phyloP scores from a whole-genome alignment of 345 rosid genomes.

The Camelina sativa region DNA sequence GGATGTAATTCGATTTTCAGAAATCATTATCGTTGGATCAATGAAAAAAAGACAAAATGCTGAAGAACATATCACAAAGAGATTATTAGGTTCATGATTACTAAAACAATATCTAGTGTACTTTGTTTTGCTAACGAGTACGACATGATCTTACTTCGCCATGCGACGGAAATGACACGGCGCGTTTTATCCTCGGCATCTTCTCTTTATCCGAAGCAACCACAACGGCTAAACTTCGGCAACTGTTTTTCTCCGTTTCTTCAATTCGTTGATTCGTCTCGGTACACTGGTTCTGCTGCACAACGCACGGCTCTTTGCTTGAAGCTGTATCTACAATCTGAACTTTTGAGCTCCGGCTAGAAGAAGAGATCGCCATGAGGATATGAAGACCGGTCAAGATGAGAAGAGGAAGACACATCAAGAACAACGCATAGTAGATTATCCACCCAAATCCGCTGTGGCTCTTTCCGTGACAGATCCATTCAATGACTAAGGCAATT shows the following conservation, averaged over 20 bases:
- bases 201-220: slow-evolving; percentile 16
- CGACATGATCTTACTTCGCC: slow-evolving; percentile 35
- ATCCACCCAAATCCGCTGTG: slow-evolving; percentile 39
- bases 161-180: slow-evolving; percentile 34
- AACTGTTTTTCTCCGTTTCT: slow-evolving; percentile 18
- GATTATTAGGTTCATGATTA: slow-evolving; percentile 14
- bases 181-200: slow-evolving; percentile 27
- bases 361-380: slow-evolving; percentile 6
- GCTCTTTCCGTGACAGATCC: slow-evolving; percentile 41
- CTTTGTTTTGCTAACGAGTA: slow-evolving; percentile 19
- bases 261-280: not conserved
- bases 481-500: slow-evolving; percentile 33
- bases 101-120: not conserved
- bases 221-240: slow-evolving; percentile 33
- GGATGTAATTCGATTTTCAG: too few species aligned
- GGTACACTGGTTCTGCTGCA: not conserved
- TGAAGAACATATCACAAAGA: not conserved
- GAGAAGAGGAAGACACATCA: slow-evolving; percentile 35
- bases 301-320: slow-evolving; percentile 8
- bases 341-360: not conserved
- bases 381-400: slow-evolving; percentile 25
- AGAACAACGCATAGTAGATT: slow-evolving; percentile 30
- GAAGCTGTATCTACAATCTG: slow-evolving; percentile 26
- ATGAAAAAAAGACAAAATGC: not conserved
- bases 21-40: too few species aligned